These are phyloP conservation scores for Mycena amicta DNA, from an alignment of 768 basidiomycete genomes.

Conservation along the genomic window DNA sequence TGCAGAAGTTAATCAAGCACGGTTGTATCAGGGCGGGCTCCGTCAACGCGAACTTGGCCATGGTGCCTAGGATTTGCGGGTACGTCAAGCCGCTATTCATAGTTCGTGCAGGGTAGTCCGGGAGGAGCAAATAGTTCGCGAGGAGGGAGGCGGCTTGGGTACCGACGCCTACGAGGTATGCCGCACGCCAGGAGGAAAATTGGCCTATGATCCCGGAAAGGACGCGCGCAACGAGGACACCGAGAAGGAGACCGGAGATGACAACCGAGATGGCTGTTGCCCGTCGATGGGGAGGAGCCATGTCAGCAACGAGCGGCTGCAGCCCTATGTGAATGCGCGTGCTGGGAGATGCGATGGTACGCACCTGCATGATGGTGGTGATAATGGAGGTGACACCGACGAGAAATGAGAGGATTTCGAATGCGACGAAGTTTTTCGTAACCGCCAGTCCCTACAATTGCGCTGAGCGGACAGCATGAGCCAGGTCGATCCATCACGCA, in stretches of 20 bases:
- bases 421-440: conserved; percentile 57
- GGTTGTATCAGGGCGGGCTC: conserved; percentile 62
- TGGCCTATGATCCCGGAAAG: conserved; percentile 75
- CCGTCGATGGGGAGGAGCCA: conserved; percentile 72
- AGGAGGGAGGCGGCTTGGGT: conserved; percentile 62
- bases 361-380: conserved; percentile 74
- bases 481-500: conserved; percentile 3
- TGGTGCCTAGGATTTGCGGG: conserved; percentile 52
- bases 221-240: conserved; percentile 73
- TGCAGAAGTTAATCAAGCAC: conserved; percentile 46
- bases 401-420: conserved; percentile 71
- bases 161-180: conserved; percentile 72
- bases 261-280: conserved; percentile 79
- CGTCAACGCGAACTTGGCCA: conserved; percentile 58
- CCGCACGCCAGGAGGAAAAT: conserved; percentile 68
- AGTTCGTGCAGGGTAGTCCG: conserved; percentile 82
- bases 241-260: conserved; percentile 67
- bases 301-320: conserved; percentile 71
- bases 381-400: conserved; percentile 69
- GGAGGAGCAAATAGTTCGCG: conserved; percentile 66
- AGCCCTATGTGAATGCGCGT: too few relatives aligned
- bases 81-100: conserved; percentile 62
- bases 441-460: conserved; percentile 56
- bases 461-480: not conserved
- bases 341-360: too few relatives aligned